Conservation (phyloP, 495 filamentous ascomycete species). For the Penicillium desertorum region DNA sequence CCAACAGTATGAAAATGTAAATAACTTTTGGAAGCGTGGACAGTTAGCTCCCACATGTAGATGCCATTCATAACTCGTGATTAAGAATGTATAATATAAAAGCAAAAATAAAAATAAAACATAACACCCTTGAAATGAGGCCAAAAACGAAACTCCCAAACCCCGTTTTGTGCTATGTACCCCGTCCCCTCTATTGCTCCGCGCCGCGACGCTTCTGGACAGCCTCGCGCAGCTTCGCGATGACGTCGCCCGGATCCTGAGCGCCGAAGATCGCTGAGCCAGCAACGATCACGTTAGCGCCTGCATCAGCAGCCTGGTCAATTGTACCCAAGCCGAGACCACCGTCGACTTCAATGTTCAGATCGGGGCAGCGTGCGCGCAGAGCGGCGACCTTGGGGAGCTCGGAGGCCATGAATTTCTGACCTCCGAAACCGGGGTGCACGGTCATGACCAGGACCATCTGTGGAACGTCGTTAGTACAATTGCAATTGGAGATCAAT, state of each 20-base stretch:
- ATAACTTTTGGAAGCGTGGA: constrained; percentile 8
- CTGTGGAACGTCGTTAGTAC: constrained; percentile 44
- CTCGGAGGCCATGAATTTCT: constrained; percentile 96
- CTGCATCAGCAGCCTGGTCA: constrained; percentile 90
- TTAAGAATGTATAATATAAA: constrained; percentile 19
- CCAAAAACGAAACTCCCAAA: constrained; percentile 23
- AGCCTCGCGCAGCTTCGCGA: constrained; percentile 70
- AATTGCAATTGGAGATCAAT: neutral
- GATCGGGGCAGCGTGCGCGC: constrained; percentile 77
- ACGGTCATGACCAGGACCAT: constrained; percentile 99
- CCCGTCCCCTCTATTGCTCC: neutral
- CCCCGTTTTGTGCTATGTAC: constrained; percentile 22
- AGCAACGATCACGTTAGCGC: constrained; percentile 97
- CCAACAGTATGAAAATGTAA: constrained; percentile 5
- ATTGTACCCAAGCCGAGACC: constrained; percentile 86
- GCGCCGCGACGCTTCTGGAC: constrained; percentile 60
- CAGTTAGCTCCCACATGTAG: constrained; percentile 7
- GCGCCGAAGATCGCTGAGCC: constrained; percentile 97
- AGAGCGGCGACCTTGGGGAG: constrained; percentile 89
- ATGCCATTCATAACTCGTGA: constrained; percentile 31
- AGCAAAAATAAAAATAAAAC: neutral
- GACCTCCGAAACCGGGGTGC: constrained; percentile 94
- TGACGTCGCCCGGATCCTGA: constrained; percentile 80
- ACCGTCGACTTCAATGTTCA: constrained; percentile 97
- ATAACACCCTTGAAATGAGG: constrained; percentile 1